A percentile compares a stretch with the other conserved stretches of the same genome.
Conservation (phyloP, 2,329 filamentous ascomycete genomes). For the Neofusicoccum sp. region DNA sequence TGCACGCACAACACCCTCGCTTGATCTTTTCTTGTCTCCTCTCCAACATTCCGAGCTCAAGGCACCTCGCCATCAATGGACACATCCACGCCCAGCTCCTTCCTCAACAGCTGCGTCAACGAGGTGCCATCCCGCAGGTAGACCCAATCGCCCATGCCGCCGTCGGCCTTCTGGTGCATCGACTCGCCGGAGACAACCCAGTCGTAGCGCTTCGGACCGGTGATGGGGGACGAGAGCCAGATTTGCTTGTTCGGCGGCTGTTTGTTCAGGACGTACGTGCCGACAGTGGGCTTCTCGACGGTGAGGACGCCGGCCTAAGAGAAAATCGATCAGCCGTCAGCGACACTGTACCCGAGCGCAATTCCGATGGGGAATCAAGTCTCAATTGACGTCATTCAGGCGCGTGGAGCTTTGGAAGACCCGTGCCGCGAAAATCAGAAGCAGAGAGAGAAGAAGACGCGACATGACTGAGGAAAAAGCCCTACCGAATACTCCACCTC, state of each 20-base stretch:
- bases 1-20: background rate
- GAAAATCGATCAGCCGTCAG: background rate
- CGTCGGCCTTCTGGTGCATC: conserved; percentile 77
- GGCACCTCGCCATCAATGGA: conserved; percentile 29
- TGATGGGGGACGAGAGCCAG: conserved; percentile 89
- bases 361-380: background rate
- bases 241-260: conserved; percentile 97
- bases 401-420: background rate
- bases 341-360: background rate
- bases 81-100: conserved; percentile 69
- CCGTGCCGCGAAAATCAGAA: background rate
- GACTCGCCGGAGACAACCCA: conserved; percentile 74
- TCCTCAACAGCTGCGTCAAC: conserved; percentile 67
- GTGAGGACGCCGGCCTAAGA: conserved; percentile 79
- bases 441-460: too few species aligned
- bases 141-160: conserved; percentile 74
- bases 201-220: conserved; percentile 91
- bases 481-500: conserved; percentile 88
- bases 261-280: conserved; percentile 95
- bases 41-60: background rate
- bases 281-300: conserved; percentile 65
- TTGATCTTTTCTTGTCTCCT: background rate
- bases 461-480: background rate
- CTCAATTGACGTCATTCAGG: background rate
- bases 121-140: conserved; percentile 81